These are phyloP conservation scores for Phytopythium sindhum DNA, from an alignment of 352 stramenopile species.

Conservation along the genomic window DNA sequence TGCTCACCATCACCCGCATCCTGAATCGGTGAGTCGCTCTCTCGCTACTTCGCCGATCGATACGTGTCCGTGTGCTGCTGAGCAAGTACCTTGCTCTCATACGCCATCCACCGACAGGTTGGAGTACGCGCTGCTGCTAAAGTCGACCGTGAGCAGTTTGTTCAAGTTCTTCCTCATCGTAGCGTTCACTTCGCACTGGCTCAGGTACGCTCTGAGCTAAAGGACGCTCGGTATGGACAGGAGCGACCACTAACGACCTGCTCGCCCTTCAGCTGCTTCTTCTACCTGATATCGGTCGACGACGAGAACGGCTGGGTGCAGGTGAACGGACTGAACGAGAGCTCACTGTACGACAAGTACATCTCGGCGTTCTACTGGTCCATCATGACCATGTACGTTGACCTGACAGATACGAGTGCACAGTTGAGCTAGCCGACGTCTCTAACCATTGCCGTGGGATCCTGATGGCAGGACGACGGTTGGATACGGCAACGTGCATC, in stretches of 20 bases:
- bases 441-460: neutral
- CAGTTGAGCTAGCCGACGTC: neutral
- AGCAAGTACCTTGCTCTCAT: neutral
- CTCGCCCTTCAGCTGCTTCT: constrained; percentile 36
- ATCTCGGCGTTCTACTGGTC: constrained; percentile 69
- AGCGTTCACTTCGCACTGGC: constrained; percentile 78
- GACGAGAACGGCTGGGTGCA: constrained; percentile 48
- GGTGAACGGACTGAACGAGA: constrained; percentile 26
- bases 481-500: constrained; percentile 65
- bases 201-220: constrained; percentile 33
- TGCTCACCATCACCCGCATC: constrained; percentile 74
- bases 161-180: constrained; percentile 81
- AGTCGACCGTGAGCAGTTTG: constrained; percentile 72
- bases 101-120: constrained; percentile 20
- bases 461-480: constrained; percentile 48
- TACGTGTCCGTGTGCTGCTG: neutral
- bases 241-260: neutral
- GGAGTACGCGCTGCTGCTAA: constrained; percentile 67
- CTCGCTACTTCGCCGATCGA: neutral
- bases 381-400: constrained; percentile 70
- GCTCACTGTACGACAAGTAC: constrained; percentile 51
- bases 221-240: neutral
- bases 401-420: neutral
- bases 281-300: constrained; percentile 54
- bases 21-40: constrained; percentile 35